Evolutionary conservation across 1,284 basidiomycete genomes (phyloP), one percentile per base, ranked within the genome.

Genomic region (Pisolithus thermaeus): DNA sequence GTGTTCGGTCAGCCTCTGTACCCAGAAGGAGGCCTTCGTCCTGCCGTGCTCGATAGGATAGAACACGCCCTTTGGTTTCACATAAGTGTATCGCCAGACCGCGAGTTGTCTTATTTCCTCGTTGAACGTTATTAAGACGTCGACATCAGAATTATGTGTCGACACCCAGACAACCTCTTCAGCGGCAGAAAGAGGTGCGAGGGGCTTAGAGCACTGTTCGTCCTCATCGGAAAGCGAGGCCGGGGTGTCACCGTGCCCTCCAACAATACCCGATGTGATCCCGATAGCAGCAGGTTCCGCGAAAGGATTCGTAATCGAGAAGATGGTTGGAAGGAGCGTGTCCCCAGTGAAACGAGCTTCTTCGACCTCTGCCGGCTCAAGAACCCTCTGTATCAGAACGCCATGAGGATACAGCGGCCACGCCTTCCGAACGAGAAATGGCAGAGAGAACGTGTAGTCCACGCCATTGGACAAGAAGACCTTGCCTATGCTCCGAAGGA

Each of bases 381-480:
- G 70, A 4, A 81, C 77, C n/a, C 91, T 77, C 62, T 93, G 90
- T 38, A 93, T 78, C 65, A 90, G 73, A 20, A 91, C 76, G 2
- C 90, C 90, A 55, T 85, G 80, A 2, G 86, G 86, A 52, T 75
- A 75, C 6, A 92, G 70, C 1, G 91, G 79, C 90, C 90, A 94
- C 1, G 86, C 90, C 51, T 73, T 76, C 20, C 84, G 78, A 4
- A 93, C 83, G 47, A 84, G 75, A 64, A 93, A 94, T 0, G 92
- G 92, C 0, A 95, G 69, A n/a, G 86, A 79, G 58, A 92, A 83
- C 0, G 83, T 85, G 61, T 86, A 84, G 59, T 90, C 84, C 36
- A 81, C 68, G 2, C 92, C 92, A 49, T 86, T 84, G 49, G 79
- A 72, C 49, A 87, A 75, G 62, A 84, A 90, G 42, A 94, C 80